Percentiles rank a stretch among this genome's conserved stretches.
These are phyloP conservation scores for Heliamphora pulchella DNA, from an alignment of 179 eudicot species.

Conservation along the genomic window DNA sequence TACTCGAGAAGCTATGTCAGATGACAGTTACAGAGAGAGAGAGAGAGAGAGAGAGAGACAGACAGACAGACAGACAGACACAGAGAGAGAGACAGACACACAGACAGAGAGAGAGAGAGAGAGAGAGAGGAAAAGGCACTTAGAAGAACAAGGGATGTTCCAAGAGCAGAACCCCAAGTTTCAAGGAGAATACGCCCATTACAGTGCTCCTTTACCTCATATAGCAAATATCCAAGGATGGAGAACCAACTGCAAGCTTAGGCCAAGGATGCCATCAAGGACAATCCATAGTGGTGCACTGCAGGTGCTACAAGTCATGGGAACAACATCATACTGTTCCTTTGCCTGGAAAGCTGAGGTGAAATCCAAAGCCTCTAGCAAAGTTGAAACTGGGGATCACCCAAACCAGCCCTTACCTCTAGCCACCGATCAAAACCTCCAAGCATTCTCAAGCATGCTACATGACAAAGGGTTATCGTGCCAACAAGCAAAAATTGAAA, in stretches of 20 bases:
- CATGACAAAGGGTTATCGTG: too few relatives aligned
- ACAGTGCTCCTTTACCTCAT: not conserved
- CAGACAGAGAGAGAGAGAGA: too few relatives aligned
- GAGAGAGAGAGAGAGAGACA: too few relatives aligned
- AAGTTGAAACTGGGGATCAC: not conserved
- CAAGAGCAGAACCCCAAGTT: conserved; percentile 5
- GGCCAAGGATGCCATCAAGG: conserved; percentile 1
- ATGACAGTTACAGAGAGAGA: not conserved
- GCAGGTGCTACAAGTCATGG: not conserved
- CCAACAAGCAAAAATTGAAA: too few relatives aligned
- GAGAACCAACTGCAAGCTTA: conserved; percentile 1
- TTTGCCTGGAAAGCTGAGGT: not conserved
- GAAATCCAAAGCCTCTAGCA: not conserved
- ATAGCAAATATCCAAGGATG: not conserved
- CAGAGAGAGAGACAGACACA: too few relatives aligned
- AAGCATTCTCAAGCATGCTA: not conserved
- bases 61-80: too few relatives aligned
- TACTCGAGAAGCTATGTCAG: not conserved
- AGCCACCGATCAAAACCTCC: not conserved
- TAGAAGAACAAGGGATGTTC: not conserved
- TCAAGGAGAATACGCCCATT: not conserved
- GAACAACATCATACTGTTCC: not conserved
- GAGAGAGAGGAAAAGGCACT: not conserved
- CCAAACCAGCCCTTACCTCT: not conserved
- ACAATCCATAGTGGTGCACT: not conserved